Base-by-base conservation (phyloP, 768 basidiomycete genomes). In the Suillus decipiens region DNA sequence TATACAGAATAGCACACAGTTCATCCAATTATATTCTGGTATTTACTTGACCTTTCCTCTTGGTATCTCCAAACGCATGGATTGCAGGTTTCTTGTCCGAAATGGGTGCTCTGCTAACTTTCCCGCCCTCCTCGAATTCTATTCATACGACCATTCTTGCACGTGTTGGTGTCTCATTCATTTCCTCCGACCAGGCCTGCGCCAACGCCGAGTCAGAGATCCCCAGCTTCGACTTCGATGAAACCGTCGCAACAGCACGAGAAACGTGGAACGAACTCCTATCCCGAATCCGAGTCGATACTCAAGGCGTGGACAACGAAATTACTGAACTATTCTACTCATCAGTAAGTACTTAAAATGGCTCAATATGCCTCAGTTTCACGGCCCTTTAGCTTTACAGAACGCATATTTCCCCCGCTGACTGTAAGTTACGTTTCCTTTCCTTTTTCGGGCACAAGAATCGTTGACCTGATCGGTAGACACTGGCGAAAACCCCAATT, bases 161-260 rank as follows among this genome's bases (percentile, higher is more conserved):
- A 1, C 83, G 87, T n/a, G 81, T 84, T 4, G 87, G 88, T n/a
- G 81, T 89, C 7, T 88, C 86, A 0, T 81, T 88, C 66, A 84
- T 88, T 59, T 88, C 87, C 5, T 76, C 78, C 24, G 79, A 78
- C 1, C 87, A 88, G 66, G 88, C 88, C 0, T 89, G 87, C 67
- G 66, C 75, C 3, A 88, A 86, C 64, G 87, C 86, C 2, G 82
- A 86, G 64, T 76, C 80, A 50, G 88, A 89, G 68, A 85, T 89
- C 8, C 82, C 84, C 0, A 75, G 81, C 62, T 87, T 82, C 66
- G 81, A 85, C 64, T 87, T 88, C 67, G 81, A 82, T 3, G 69
- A 71, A 6, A 82, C 86, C 4, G 76, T 77, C n/a, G 63, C 65
- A 3, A 78, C 78, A 37, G 79, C 78, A 22, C 75, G 82, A 39